Base-by-base conservation (phyloP, 257 asterid species). In the Nicotiana paniculata region DNA sequence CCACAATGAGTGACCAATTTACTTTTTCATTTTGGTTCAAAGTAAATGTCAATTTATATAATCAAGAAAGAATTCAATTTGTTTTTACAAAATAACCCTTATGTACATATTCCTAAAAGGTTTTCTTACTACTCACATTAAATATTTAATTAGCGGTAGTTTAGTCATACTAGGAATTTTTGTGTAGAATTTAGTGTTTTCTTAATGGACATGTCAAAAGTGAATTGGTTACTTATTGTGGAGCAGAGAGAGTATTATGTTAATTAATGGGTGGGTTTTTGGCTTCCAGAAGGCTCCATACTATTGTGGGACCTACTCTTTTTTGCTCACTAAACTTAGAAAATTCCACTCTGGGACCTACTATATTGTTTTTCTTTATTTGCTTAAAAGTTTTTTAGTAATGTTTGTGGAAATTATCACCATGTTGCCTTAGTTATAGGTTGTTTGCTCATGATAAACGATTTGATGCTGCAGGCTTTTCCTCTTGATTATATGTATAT, bases 231-330 rank as follows among this genome's bases (percentile, higher is more conserved):
- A 21, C 24, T 21, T 21, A 21, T 21, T 21, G 24, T 21, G 24
- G 24, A 21, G 24, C 24, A 21, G 24, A 21, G 24, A 21, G 24
- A 21, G 24, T 21, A 13, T 46, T 37, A 37, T 43, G 48, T 74
- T 72, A 46, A 24, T 74, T 72, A 46, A 24, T 74, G 39, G 21
- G 26, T 21, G 54, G 30, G 21, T 53, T 51, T 16, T 78, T 53
- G 82, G 64, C 81, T 77, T 81, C 88, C 81, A 77, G 88, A 85
- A 28, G 30, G 24, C 24, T 21, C 24, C 24, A 21, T 21, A 21
- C 24, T 21, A 21, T 21, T 21, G 24, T 21, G 24, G 78, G 78
- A 3, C 79, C 62, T 7, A 46, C 17, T 15, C 8, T 32, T 3
- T 32, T 66, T 43, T 70, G 12, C 35, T 6, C n/a, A 21, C n/a